Conservation (phyloP, 495 filamentous ascomycete genomes). For the Rhypophila decipiens region DNA sequence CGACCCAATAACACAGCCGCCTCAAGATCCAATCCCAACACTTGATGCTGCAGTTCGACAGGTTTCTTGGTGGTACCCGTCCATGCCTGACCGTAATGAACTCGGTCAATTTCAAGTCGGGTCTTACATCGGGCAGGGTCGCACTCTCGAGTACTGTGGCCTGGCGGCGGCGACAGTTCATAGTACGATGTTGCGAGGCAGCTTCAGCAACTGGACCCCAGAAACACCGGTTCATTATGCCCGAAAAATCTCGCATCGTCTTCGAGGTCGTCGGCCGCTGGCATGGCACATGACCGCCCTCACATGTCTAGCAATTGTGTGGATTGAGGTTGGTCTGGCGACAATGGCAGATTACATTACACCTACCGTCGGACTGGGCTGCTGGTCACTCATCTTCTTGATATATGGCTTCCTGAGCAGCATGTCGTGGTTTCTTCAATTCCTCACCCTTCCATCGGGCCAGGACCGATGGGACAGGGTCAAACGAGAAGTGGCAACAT, state of each 20-base stretch:
- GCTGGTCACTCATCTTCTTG: not conserved
- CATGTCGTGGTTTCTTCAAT: conserved; percentile 2
- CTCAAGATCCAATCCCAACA: not conserved
- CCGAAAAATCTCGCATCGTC: not conserved
- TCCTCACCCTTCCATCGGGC: not conserved
- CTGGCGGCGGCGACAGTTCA: conserved; percentile 1
- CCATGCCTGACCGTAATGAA: not conserved
- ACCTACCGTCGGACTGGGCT: conserved; percentile 4
- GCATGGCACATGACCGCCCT: conserved; percentile 1
- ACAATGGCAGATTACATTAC: conserved; percentile 2
- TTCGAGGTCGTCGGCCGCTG: not conserved
- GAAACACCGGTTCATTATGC: not conserved
- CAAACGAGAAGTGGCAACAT: too few relatives aligned
- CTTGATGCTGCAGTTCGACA: not conserved
- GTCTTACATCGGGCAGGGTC: conserved; percentile 6
- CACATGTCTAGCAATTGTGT: not conserved
- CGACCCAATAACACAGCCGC: not conserved
- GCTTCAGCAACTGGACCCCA: not conserved
- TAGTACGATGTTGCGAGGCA: not conserved
- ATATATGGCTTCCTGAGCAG: not conserved
- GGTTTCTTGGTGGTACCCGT: not conserved
- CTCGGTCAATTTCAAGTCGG: not conserved
- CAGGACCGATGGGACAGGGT: not conserved
- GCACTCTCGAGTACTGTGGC: conserved; percentile 4
- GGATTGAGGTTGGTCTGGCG: conserved; percentile 3